Evolutionary conservation across 2,329 filamentous ascomycete species (phyloP), one percentile per base, ranked within the genome.

Genomic region (Rhytidhysteron rufulum): DNA sequence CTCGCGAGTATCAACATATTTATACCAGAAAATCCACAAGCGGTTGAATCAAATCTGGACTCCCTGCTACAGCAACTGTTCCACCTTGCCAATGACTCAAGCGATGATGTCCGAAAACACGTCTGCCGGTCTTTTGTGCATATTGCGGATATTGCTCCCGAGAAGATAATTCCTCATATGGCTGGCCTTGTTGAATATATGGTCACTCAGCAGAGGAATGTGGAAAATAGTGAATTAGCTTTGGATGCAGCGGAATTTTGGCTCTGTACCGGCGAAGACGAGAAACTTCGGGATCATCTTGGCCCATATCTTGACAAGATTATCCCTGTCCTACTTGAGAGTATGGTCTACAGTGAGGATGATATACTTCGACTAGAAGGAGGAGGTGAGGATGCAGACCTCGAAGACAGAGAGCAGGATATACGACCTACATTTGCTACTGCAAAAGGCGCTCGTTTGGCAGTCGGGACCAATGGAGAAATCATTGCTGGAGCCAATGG

Each of bases 231-330:
- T 40, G 89, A 97, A 31, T 74, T 98, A 43, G 89, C 91, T 27
- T 83, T 94, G 50, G 93, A 98, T 62, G 93, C 93, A 7, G 89
- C 93, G 4, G 93, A 98, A 65, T 98, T 98, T 61, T 98, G 94
- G 89, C 79, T 98, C 32, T 88, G 88, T 29, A 83, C 95, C 16
- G 90, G 89, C 44, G 93, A 96, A 62, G 88, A 95, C 60, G 79
- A 86, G 31, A 79, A 85, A 43, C 71, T 97, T 39, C 88, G 88
- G 71, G 77, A 82, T 50, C 78, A 81, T 1, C 73, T 98, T 33
- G 82, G 78, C 7, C 89, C 89, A 0, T 87, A 87, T 59, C 79
- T 97, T 41, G 68, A 78, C 50, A 87, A 86, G 63, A 91, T 97
- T 48, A 85, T 98, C 21, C 93, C 93, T 0, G 86, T 96, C 1